phyloP scores from a whole-genome alignment of 805 yeast genomes.

The Starmerella bombi region DNA sequence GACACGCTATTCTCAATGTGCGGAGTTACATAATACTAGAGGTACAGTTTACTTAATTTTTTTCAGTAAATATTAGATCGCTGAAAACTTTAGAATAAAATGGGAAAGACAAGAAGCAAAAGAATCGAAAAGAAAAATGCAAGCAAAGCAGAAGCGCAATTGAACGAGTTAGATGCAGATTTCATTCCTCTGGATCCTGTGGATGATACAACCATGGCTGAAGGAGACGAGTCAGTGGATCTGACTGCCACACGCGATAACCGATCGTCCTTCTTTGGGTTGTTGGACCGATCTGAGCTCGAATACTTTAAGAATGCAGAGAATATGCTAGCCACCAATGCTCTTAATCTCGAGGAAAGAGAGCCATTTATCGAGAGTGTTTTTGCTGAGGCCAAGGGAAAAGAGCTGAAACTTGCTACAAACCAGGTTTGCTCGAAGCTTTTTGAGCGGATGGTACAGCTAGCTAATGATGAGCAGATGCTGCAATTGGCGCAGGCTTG shows the following conservation, averaged over 20 bases:
- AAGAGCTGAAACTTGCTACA: conserved; percentile 81
- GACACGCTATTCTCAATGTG: no score
- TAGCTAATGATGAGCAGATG: conserved; percentile 51
- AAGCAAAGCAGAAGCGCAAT: conserved; percentile 4
- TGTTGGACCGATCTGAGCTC: conserved; percentile 68
- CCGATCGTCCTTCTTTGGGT: conserved; percentile 57
- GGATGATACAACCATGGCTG: conserved; percentile 5
- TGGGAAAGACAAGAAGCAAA: conserved; percentile 15
- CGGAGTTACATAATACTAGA: no score
- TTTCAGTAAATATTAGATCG: no score
- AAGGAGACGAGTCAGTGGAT: conserved; percentile 5
- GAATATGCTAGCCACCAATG: conserved; percentile 64
- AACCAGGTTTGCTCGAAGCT: conserved; percentile 91
- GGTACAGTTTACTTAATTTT: no score
- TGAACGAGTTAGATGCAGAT: conserved; percentile 15
- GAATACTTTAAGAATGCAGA: conserved; percentile 93
- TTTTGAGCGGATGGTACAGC: conserved; percentile 69
- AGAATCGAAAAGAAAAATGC: conserved; percentile 15
- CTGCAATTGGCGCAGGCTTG: conserved; percentile 53
- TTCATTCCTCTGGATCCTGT: conserved; percentile 21
- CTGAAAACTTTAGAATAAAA: no score
- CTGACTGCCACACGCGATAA: conserved; percentile 10
- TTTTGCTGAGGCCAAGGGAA: conserved; percentile 73
- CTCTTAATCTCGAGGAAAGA: conserved; percentile 66
- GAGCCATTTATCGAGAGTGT: conserved; percentile 61